phyloP scores from a whole-genome alignment of 2,329 filamentous ascomycete genomes.

The Neospermospora avenae region DNA sequence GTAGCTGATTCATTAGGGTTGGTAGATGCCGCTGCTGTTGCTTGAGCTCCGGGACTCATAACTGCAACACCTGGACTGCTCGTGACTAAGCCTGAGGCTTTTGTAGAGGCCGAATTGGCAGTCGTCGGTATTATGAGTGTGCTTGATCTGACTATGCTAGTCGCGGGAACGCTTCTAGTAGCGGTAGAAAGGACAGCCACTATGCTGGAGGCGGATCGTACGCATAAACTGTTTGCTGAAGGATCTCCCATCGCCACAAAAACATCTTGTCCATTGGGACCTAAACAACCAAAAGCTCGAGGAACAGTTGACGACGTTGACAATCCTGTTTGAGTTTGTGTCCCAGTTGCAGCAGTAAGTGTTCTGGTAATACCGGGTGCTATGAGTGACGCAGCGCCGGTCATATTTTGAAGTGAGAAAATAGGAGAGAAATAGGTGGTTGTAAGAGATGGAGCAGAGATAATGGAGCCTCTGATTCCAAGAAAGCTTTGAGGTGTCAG shows the following conservation, averaged over 20 bases:
- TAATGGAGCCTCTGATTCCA: conserved; percentile 11
- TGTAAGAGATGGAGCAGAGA: conserved; percentile 9
- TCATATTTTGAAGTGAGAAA: conserved; percentile 19
- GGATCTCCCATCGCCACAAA: conserved; percentile 7
- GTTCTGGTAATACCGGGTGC: conserved; percentile 1
- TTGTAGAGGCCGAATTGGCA: neutral
- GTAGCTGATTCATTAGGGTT: neutral
- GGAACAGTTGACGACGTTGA: neutral
- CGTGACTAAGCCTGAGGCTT: neutral
- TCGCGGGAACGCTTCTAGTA: conserved; percentile 1
- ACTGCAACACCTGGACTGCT: neutral
- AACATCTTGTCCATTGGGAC: neutral
- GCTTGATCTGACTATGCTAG: neutral
- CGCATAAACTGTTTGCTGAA: conserved; percentile 3
- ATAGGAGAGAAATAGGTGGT: conserved; percentile 15
- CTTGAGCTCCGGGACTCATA: neutral
- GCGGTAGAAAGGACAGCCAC: conserved; percentile 4
- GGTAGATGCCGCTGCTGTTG: neutral
- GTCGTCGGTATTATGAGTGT: conserved; percentile 3
- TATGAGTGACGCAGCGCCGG: conserved; percentile 10
- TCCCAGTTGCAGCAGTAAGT: neutral
- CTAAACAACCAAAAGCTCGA: conserved; percentile 5
- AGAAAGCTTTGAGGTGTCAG: conserved; percentile 9
- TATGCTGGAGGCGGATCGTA: conserved; percentile 7
- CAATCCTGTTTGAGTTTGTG: neutral